Evolutionary conservation across 2,329 filamentous ascomycete genomes (phyloP).

Genomic region (Dactylonectria macrodidyma): DNA sequence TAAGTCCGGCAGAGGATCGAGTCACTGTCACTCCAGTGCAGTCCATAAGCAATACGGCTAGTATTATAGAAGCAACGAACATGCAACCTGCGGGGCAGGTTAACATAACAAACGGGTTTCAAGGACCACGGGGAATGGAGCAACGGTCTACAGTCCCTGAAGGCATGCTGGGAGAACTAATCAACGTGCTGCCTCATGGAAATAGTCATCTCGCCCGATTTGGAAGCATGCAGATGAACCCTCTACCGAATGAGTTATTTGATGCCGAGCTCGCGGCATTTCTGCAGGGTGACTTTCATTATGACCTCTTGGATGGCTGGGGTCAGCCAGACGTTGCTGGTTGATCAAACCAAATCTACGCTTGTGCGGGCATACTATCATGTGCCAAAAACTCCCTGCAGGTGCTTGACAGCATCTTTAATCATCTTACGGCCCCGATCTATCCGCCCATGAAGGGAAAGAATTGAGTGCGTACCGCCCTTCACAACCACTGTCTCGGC

Average conservation of each 20-base stretch:
- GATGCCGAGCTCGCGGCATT: slow-evolving; percentile 35
- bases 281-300: slow-evolving; percentile 31
- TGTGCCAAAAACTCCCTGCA: slow-evolving; percentile 39
- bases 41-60: not conserved
- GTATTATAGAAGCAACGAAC: not conserved
- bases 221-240: slow-evolving; percentile 26
- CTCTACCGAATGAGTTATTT: slow-evolving; percentile 20
- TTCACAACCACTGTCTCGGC: slow-evolving; percentile 37
- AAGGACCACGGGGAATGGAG: slow-evolving; percentile 6
- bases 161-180: slow-evolving; percentile 32
- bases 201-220: slow-evolving; percentile 17
- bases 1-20: slow-evolving; percentile 16
- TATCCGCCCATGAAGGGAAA: slow-evolving; percentile 46
- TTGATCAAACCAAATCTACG: not conserved
- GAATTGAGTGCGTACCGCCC: slow-evolving; percentile 46
- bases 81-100: not conserved
- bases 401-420: slow-evolving; percentile 39
- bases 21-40: not conserved
- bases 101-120: not conserved
- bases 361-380: not conserved
- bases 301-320: slow-evolving; percentile 28
- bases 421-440: slow-evolving; percentile 44
- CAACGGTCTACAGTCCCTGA: slow-evolving; percentile 18
- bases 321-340: slow-evolving; percentile 3
- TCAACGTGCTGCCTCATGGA: slow-evolving; percentile 26